Percentiles rank a stretch among this genome's conserved stretches.
Evolutionary conservation across 2,329 filamentous ascomycete genomes (phyloP).

Genomic region (Colletotrichum higginsianum): DNA sequence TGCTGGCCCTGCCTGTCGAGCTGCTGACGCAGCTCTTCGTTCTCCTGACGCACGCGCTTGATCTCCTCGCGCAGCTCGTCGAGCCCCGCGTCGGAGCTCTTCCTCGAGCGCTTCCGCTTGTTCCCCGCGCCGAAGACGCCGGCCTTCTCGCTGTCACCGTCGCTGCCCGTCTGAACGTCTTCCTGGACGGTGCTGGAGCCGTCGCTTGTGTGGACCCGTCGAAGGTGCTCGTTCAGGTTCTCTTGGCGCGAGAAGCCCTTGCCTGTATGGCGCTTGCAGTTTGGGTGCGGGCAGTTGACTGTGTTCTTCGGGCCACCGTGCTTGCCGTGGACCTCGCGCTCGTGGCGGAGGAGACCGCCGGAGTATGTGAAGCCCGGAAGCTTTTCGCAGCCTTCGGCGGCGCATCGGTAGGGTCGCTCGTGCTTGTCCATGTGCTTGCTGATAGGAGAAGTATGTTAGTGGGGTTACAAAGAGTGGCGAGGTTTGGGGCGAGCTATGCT

Average conservation of each 20-base stretch:
- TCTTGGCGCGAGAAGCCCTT: slow-evolving; percentile 94
- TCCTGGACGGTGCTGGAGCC: slow-evolving; percentile 53
- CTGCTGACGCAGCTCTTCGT: slow-evolving; percentile 69
- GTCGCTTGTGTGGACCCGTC: slow-evolving; percentile 83
- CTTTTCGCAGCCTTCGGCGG: slow-evolving; percentile 87
- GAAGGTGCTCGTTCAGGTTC: slow-evolving; percentile 93
- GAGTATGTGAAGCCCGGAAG: slow-evolving; percentile 96
- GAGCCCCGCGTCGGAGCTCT: slow-evolving; percentile 59
- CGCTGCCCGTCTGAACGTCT: slow-evolving; percentile 57
- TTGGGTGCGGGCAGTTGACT: slow-evolving; percentile 86
- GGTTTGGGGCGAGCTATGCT: slow-evolving; percentile 58
- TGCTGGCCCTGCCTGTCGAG: slow-evolving; percentile 65
- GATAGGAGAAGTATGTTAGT: slow-evolving; percentile 45
- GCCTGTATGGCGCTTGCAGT: slow-evolving; percentile 90
- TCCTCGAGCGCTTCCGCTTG: slow-evolving; percentile 63
- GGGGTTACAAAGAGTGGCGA: not conserved
- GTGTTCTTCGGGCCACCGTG: slow-evolving; percentile 90
- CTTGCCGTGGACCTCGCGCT: slow-evolving; percentile 93
- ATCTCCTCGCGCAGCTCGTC: slow-evolving; percentile 74
- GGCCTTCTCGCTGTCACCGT: slow-evolving; percentile 62
- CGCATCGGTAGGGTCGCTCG: slow-evolving; percentile 91
- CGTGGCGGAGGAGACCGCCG: slow-evolving; percentile 88
- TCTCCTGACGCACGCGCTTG: slow-evolving; percentile 77
- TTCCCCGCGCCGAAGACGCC: slow-evolving; percentile 51
- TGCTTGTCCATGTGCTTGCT: slow-evolving; percentile 99